Evolutionary conservation across 768 basidiomycete species (phyloP).

Genomic region (Steccherinum ochraceum): DNA sequence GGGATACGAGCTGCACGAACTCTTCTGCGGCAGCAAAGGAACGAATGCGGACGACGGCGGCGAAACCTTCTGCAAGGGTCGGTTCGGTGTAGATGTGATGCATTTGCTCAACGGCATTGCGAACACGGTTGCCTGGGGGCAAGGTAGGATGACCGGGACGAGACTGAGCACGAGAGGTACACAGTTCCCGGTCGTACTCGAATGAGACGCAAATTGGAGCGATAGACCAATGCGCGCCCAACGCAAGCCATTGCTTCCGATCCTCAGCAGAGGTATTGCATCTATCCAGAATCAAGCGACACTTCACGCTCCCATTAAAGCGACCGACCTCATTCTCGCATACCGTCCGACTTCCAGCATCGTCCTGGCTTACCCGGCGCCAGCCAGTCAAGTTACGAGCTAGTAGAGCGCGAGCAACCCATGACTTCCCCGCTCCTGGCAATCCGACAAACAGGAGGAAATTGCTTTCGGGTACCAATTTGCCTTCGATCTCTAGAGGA

Average conservation of each 20-base stretch:
- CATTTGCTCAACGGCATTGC: slow-evolving; percentile 53
- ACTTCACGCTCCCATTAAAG: slow-evolving; percentile 16
- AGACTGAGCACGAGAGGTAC: slow-evolving; percentile 48
- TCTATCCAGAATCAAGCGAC: slow-evolving; percentile 47
- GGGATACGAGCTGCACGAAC: slow-evolving; percentile 37
- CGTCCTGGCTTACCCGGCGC: slow-evolving; percentile 51
- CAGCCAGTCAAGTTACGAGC: slow-evolving; percentile 38
- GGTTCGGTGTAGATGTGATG: slow-evolving; percentile 37
- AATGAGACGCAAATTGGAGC: slow-evolving; percentile 49
- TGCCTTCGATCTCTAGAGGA: slow-evolving; percentile 38
- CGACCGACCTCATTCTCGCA: slow-evolving; percentile 49
- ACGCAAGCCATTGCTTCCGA: slow-evolving; percentile 41
- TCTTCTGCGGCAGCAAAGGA: slow-evolving; percentile 48
- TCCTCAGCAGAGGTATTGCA: slow-evolving; percentile 47
- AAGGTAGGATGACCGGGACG: slow-evolving; percentile 55
- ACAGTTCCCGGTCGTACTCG: slow-evolving; percentile 44
- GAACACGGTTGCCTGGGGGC: slow-evolving; percentile 47
- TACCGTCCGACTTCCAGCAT: slow-evolving; percentile 38
- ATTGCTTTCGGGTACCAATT: slow-evolving; percentile 28
- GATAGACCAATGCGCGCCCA: slow-evolving; percentile 44
- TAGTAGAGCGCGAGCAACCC: slow-evolving; percentile 42
- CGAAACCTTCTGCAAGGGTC: slow-evolving; percentile 45
- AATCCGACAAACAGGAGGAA: slow-evolving; percentile 54
- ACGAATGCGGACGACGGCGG: slow-evolving; percentile 38
- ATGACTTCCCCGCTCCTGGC: slow-evolving; percentile 57